Conservation (phyloP, 2,329 filamentous ascomycete species). For the Aspergillus sp. region DNA sequence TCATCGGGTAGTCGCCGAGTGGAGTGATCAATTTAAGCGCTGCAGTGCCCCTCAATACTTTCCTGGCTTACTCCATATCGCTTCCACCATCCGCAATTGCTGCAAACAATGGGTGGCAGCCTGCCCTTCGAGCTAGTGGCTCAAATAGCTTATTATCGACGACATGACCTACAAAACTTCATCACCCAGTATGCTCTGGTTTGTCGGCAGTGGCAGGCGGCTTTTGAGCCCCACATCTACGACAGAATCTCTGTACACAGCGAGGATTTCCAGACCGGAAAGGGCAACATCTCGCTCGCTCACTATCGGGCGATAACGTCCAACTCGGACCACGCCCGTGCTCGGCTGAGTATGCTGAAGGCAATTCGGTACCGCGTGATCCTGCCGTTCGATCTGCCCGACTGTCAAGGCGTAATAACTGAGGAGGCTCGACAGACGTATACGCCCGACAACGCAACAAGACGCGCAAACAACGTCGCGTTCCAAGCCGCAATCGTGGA, state of each 20-base stretch:
- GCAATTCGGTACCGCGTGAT: constrained; percentile 15
- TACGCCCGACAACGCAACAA: constrained; percentile 7
- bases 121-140: not conserved
- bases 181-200: not conserved
- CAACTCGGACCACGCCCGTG: not conserved
- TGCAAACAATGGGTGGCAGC: not conserved
- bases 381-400: constrained; percentile 17
- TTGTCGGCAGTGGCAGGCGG: constrained; percentile 6
- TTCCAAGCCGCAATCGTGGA: constrained; percentile 6
- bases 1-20: too few relatives aligned
- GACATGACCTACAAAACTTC: not conserved
- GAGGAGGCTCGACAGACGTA: not conserved
- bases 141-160: not conserved
- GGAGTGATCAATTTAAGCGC: too few relatives aligned
- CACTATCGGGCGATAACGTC: constrained; percentile 17
- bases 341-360: constrained; percentile 9
- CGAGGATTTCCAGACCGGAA: not conserved
- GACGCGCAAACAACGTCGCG: constrained; percentile 17
- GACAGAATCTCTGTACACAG: not conserved
- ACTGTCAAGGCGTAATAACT: constrained; percentile 11
- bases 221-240: constrained; percentile 2
- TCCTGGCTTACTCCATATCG: too few relatives aligned
- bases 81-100: too few relatives aligned
- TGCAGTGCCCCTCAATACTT: too few relatives aligned
- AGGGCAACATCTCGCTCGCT: not conserved